phyloP scores from a whole-genome alignment of 345 rosid species.

The Gynandropsis gynandra region DNA sequence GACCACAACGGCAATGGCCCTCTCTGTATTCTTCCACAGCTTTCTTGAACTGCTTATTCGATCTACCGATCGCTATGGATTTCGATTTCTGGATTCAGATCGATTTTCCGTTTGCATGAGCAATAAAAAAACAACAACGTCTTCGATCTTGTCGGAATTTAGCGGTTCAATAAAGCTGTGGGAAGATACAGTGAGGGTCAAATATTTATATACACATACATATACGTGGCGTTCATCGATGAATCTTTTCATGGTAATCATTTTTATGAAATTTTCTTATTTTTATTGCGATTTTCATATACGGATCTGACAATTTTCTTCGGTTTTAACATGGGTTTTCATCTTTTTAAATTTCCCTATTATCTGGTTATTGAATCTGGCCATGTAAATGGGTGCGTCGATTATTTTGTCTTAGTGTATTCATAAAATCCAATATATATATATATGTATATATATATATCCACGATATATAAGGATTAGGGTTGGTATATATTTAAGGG shows the following conservation, averaged over 20 bases:
- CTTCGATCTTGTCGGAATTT: constrained; percentile 1
- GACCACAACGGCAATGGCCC: constrained; percentile 34
- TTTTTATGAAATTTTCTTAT: constrained; percentile 8
- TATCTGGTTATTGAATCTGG: too few relatives aligned
- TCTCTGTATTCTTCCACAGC: constrained; percentile 98
- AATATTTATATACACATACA: too few relatives aligned
- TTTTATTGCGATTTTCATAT: too few relatives aligned
- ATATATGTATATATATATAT: too few relatives aligned
- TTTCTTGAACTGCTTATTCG: constrained; percentile 92
- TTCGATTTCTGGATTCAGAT: neutral
- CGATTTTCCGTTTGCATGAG: constrained; percentile 17
- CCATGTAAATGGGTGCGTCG: too few relatives aligned
- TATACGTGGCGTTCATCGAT: neutral
- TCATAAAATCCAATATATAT: too few relatives aligned
- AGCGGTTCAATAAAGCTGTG: constrained; percentile 96
- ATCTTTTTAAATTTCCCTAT: too few relatives aligned
- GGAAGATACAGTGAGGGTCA: constrained; percentile 74
- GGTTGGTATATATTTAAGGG: too few relatives aligned
- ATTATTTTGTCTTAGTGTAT: too few relatives aligned
- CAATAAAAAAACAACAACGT: neutral
- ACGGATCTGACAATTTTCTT: too few relatives aligned
- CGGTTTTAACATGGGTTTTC: too few relatives aligned
- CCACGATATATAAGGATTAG: too few relatives aligned
- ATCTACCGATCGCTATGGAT: neutral
- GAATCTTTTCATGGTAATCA: neutral